Evolutionary conservation across 495 filamentous ascomycete species (phyloP).

Genomic region (Xylaria venustula): DNA sequence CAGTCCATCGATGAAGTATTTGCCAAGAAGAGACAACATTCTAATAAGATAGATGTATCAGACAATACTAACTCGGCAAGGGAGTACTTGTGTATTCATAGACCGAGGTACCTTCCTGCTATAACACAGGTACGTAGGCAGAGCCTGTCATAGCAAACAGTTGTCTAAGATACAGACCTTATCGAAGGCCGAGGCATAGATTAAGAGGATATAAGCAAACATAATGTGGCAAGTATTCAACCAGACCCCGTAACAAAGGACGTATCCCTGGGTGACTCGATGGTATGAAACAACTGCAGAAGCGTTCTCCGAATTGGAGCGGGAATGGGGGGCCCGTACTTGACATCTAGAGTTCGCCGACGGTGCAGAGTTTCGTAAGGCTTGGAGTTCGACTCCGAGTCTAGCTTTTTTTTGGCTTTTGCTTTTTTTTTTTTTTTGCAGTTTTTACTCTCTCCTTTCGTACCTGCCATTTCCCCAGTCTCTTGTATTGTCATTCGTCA

Average conservation of each 20-base stretch:
- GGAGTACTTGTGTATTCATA: too few species aligned
- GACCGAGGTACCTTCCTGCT: too few species aligned
- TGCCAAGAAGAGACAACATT: too few species aligned
- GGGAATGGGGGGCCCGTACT: neutral
- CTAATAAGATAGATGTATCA: too few species aligned
- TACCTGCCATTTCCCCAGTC: too few species aligned
- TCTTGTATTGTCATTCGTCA: too few species aligned
- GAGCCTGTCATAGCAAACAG: too few species aligned
- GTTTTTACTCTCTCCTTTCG: too few species aligned
- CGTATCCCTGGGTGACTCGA: conserved; percentile 11
- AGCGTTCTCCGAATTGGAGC: conserved; percentile 1
- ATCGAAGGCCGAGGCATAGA: too few species aligned
- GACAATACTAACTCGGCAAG: too few species aligned
- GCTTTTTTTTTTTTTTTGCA: neutral
- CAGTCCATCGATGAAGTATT: too few species aligned
- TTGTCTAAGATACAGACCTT: neutral
- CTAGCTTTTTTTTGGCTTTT: conserved; percentile 1
- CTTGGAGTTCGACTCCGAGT: neutral
- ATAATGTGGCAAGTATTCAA: neutral
- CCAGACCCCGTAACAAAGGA: conserved; percentile 6
- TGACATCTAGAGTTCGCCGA: conserved; percentile 3
- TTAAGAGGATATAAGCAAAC: neutral
- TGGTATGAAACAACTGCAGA: conserved; percentile 10
- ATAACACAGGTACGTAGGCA: too few species aligned
- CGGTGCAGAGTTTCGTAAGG: conserved; percentile 7